A percentile compares a stretch with the other conserved stretches of the same genome.
Evolutionary conservation across 495 filamentous ascomycete species (phyloP).

Genomic region (Beverwykella pulmonaria): DNA sequence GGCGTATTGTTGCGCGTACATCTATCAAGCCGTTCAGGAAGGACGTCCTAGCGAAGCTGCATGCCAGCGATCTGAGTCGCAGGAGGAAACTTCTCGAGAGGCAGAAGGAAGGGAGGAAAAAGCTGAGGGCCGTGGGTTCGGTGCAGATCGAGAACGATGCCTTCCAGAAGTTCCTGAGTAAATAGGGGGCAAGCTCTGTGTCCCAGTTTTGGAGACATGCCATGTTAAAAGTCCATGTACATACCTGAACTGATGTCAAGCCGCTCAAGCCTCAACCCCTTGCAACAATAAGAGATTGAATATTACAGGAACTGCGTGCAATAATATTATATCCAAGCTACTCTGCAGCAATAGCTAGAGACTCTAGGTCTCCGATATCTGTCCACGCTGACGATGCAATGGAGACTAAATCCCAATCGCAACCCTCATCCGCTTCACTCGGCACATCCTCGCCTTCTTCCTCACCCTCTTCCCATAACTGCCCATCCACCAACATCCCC

Average conservation of each 20-base stretch:
- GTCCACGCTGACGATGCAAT: not conserved
- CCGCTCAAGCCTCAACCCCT: no score
- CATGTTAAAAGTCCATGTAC: not conserved
- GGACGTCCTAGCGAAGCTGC: conserved; percentile 89
- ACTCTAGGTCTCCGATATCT: not conserved
- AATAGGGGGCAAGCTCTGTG: conserved; percentile 45
- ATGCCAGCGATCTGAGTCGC: conserved; percentile 83
- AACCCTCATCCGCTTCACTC: not conserved
- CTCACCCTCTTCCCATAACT: not conserved
- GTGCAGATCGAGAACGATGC: conserved; percentile 91
- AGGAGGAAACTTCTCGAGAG: conserved; percentile 89
- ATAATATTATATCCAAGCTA: no score
- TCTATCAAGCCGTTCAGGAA: conserved; percentile 97
- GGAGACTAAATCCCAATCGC: not conserved
- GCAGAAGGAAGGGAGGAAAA: conserved; percentile 95
- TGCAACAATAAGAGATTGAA: no score
- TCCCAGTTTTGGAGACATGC: not conserved
- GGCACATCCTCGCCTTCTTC: not conserved
- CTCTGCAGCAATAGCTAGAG: no score
- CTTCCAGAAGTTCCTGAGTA: conserved; percentile 86
- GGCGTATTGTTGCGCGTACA: conserved; percentile 83
- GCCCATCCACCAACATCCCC: not conserved
- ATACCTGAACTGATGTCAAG: no score
- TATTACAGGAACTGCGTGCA: no score
- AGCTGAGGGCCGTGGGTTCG: conserved; percentile 70